Conservation (phyloP, 2,329 filamentous ascomycete genomes). For the Colletotrichum brevisporum region DNA sequence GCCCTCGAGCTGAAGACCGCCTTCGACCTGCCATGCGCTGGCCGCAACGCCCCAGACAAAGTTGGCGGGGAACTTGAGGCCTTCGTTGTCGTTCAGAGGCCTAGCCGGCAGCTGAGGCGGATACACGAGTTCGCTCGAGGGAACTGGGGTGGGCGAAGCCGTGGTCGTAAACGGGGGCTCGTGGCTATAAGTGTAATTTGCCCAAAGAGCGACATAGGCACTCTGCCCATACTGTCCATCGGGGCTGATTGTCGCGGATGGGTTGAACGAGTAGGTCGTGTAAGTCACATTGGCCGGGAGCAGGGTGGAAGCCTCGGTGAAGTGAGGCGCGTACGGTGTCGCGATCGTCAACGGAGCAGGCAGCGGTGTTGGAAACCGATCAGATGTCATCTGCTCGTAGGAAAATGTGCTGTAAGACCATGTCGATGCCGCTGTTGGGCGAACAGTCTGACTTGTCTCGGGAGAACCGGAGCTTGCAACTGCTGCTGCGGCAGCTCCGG, state of each 20-base stretch:
- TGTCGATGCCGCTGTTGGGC: neutral
- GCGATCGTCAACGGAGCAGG: constrained; percentile 19
- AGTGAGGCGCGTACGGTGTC: constrained; percentile 19
- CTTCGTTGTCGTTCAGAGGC: constrained; percentile 63
- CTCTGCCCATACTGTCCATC: constrained; percentile 50
- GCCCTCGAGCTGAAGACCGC: constrained; percentile 60
- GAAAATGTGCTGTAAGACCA: constrained; percentile 27
- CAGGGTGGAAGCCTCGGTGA: constrained; percentile 6
- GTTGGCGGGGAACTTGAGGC: constrained; percentile 64
- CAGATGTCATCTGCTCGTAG: constrained; percentile 13
- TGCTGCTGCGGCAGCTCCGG: neutral
- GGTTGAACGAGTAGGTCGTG: constrained; percentile 9
- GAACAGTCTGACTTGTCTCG: neutral
- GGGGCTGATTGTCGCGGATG: neutral
- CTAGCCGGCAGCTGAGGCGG: constrained; percentile 59
- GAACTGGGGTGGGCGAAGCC: constrained; percentile 67
- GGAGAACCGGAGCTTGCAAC: neutral
- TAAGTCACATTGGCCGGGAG: constrained; percentile 21
- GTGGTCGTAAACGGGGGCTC: constrained; percentile 62
- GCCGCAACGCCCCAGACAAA: constrained; percentile 65
- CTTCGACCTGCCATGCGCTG: constrained; percentile 61
- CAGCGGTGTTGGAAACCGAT: constrained; percentile 7
- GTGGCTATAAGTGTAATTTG: constrained; percentile 56
- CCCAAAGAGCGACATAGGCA: constrained; percentile 52
- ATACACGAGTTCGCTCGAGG: constrained; percentile 61